Evolutionary conservation across 495 filamentous ascomycete genomes (phyloP), one percentile per base, ranked within the genome.

Genomic region (Penicillium steckii): DNA sequence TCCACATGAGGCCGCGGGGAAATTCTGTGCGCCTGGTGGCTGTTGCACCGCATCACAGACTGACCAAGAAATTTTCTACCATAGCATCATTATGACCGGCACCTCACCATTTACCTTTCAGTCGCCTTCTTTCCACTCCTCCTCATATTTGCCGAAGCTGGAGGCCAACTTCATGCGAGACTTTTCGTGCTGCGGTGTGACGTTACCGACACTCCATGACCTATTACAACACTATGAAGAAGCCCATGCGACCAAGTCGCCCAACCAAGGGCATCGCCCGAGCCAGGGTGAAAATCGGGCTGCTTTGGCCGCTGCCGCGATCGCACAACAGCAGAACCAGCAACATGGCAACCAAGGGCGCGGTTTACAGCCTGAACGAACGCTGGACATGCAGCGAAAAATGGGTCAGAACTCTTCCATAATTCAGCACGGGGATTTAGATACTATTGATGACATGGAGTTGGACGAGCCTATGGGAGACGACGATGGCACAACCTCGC

Each of bases 141-240:
- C 93, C 1, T 97, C 94, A 24, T 98, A 98, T 71, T 83, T 97
- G 33, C 94, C 94, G 6, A 97, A 97, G 69, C 81, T 97, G 64
- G 94, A 98, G 74, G 95, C 95, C 46, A 90, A 89, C 66, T 97
- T 96, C 66, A 91, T 97, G 90, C 85, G 84, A 60, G 90, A 97
- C 73, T 97, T 96, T 72, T 85, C 82, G 38, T 98, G 94, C 76
- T 98, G 94, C 73, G 90, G 88, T 58, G 74, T 86, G 56, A 93
- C 82, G 18, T 79, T 96, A 62, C 85, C 91, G 37, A 91, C 91
- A 8, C 81, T 97, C 54, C 94, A 98, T 67, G 94, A 97, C 65
- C 81, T 98, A 19, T 75, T 97, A 43, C 91, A 95, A 60, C 94
- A 98, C 67, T 98, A 96, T 68, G 94, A 98, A 71, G 91, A 97